Conservation (phyloP, 768 basidiomycete species). For the Calocybe indica region DNA sequence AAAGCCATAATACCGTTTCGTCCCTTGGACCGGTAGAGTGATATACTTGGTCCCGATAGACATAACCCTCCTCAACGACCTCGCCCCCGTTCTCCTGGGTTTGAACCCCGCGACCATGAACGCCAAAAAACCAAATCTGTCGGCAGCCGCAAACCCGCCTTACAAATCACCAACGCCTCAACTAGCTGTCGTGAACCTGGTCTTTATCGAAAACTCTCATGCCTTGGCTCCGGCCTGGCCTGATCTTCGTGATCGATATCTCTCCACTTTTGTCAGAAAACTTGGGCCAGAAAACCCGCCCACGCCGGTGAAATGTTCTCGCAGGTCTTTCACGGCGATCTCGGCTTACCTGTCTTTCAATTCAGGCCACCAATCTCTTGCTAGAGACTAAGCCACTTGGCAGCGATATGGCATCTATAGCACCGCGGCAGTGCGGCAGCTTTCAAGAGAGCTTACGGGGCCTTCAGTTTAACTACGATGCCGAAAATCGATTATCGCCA, state of each 20-base stretch:
- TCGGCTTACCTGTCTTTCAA: conserved; percentile 9
- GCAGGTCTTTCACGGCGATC: not conserved
- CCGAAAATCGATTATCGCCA: conserved; percentile 38
- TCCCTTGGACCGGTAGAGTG: conserved; percentile 6
- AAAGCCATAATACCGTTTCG: conserved; percentile 7
- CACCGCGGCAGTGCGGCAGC: conserved; percentile 35
- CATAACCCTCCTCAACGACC: not conserved
- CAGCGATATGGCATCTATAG: conserved; percentile 20
- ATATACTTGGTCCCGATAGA: conserved; percentile 4
- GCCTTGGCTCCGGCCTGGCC: conserved; percentile 39
- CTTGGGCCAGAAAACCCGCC: conserved; percentile 31
- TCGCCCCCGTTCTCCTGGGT: not conserved
- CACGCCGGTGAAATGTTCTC: conserved; percentile 31
- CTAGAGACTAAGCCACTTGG: conserved; percentile 39
- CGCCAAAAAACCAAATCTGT: conserved; percentile 2
- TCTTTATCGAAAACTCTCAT: conserved; percentile 53
- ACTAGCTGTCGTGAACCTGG: conserved; percentile 33
- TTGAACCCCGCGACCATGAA: conserved; percentile 6
- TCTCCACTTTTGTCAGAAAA: conserved; percentile 35
- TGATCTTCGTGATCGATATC: conserved; percentile 41
- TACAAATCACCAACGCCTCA: conserved; percentile 17
- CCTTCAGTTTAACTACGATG: conserved; percentile 34
- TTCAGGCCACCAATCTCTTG: conserved; percentile 36
- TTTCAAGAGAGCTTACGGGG: conserved; percentile 30
- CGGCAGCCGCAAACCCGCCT: conserved; percentile 6